These are phyloP conservation scores for Vitis hybrid DNA, from an alignment of 177 flowering plant genomes.

Conservation along the genomic window DNA sequence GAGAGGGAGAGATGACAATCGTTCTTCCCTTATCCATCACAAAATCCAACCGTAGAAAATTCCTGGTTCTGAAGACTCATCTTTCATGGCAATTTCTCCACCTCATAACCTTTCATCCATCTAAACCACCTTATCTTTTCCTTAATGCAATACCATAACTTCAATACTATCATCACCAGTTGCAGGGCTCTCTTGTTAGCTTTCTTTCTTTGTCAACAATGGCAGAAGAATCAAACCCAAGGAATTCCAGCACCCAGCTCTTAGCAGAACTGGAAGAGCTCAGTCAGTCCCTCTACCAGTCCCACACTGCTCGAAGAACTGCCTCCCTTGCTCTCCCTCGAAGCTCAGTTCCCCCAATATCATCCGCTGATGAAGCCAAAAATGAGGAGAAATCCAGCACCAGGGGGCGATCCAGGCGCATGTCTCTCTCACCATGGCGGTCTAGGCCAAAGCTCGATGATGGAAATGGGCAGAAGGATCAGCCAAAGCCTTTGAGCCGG, in stretches of 20 bases:
- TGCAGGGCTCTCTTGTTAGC: too few species aligned
- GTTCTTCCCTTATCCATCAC: conserved; percentile 32
- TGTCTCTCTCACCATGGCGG: conserved; percentile 92
- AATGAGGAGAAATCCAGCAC: conserved; percentile 25
- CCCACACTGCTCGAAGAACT: conserved; percentile 61
- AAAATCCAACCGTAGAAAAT: conserved; percentile 11
- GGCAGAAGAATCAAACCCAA: conserved; percentile 35
- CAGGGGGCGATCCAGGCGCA: conserved; percentile 56
- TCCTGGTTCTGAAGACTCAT: conserved; percentile 25
- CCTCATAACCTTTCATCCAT: conserved; percentile 29
- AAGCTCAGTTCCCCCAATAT: conserved; percentile 39
- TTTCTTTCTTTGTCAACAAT: conserved; percentile 16
- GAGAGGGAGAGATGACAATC: conserved; percentile 7
- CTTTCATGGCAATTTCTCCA: conserved; percentile 31
- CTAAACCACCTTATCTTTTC: conserved; percentile 13
- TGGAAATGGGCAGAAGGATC: conserved; percentile 15
- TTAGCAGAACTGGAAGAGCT: conserved; percentile 74
- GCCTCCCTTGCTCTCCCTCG: conserved; percentile 83
- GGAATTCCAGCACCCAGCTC: conserved; percentile 58
- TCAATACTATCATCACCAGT: neutral
- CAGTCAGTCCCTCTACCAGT: conserved; percentile 68
- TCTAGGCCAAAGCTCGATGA: conserved; percentile 58
- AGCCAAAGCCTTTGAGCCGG: neutral
- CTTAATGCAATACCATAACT: conserved; percentile 2
- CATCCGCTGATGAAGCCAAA: conserved; percentile 27